Conservation (phyloP, 2,329 filamentous ascomycete species). For the Gaeumannomyces tritici region DNA sequence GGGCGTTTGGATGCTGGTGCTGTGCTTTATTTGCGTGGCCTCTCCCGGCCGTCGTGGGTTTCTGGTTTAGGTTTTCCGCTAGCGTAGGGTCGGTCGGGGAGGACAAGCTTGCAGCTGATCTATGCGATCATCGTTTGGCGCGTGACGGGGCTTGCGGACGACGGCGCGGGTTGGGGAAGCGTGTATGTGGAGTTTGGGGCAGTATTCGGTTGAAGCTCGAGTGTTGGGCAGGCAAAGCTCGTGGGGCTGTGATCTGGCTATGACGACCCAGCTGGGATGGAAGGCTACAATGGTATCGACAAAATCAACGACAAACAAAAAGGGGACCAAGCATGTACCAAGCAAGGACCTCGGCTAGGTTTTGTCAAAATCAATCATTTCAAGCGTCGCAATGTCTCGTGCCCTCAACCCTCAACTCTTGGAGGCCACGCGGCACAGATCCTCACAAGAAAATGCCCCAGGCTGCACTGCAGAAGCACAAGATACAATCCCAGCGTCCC, state of each 20-base stretch:
- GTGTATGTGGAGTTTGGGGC: background rate
- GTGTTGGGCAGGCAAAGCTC: no score
- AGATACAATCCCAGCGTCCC: background rate
- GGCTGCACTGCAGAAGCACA: background rate
- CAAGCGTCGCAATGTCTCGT: no score
- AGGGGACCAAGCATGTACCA: no score
- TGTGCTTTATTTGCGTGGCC: background rate
- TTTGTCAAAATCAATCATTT: no score
- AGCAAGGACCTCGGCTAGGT: no score
- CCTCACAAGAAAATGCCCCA: background rate
- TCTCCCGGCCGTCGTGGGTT: background rate
- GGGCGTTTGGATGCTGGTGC: background rate
- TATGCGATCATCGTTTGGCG: background rate
- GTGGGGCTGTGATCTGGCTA: no score
- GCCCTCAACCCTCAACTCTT: no score
- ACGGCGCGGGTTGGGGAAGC: background rate
- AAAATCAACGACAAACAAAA: background rate
- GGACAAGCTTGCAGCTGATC: background rate
- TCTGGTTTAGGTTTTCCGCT: background rate
- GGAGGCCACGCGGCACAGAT: no score
- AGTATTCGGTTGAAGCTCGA: background rate
- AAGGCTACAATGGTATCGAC: no score
- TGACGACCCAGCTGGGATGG: background rate
- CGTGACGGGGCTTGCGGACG: background rate
- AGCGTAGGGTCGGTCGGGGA: background rate